phyloP scores from a whole-genome alignment of 441 rosid species.

The Populus hybrid region DNA sequence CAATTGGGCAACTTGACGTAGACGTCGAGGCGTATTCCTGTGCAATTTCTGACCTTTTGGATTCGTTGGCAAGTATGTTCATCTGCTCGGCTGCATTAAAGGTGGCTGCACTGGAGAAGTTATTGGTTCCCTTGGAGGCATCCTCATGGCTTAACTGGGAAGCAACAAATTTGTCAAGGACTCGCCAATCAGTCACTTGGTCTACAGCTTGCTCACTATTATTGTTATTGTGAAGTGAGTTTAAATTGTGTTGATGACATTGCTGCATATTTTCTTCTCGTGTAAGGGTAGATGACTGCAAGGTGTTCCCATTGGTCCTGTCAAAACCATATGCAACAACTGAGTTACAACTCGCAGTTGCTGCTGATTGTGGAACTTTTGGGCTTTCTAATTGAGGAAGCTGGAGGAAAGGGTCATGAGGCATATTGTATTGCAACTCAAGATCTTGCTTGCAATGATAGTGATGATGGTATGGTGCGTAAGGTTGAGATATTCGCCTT shows the following conservation, averaged over 20 bases:
- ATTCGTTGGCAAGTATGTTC: conserved; percentile 32
- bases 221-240: conserved; percentile 32
- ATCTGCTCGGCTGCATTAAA: conserved; percentile 44
- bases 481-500: conserved; percentile 46
- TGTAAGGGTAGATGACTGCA: conserved; percentile 55
- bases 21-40: conserved; percentile 71
- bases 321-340: conserved; percentile 40
- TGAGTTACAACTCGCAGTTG: conserved; percentile 40
- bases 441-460: conserved; percentile 86
- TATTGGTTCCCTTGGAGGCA: conserved; percentile 33
- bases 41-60: conserved; percentile 45
- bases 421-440: conserved; percentile 50
- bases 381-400: conserved; percentile 93
- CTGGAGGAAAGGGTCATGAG: conserved; percentile 67
- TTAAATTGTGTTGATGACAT: conserved; percentile 48
- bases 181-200: conserved; percentile 90
- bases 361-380: conserved; percentile 48
- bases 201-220: conserved; percentile 49
- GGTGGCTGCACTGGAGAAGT: conserved; percentile 32
- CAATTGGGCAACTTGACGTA: conserved; percentile 73
- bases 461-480: conserved; percentile 46
- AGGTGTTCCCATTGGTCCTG: conserved; percentile 39
- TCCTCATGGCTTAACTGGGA: conserved; percentile 92
- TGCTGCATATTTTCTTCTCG: conserved; percentile 52
- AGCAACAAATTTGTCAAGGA: conserved; percentile 93